phyloP scores from a whole-genome alignment of 73 alveolate genomes.

The Symbiodinium pilosum region DNA sequence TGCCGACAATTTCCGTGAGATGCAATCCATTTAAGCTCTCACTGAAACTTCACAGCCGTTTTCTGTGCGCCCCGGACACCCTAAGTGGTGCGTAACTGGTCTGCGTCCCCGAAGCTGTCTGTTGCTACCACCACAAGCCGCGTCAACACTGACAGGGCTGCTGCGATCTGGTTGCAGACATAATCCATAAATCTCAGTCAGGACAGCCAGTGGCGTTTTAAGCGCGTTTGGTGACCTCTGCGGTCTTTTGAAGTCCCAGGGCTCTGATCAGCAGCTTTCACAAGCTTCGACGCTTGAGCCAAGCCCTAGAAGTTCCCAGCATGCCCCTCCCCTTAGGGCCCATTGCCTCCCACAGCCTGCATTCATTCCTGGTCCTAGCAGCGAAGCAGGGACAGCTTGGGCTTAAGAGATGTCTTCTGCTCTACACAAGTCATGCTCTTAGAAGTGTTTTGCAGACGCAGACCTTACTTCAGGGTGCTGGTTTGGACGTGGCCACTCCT shows the following conservation, averaged over 20 bases:
- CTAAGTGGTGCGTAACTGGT: not conserved
- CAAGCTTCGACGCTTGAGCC: not conserved
- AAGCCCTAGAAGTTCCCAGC: not conserved
- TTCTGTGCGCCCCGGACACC: not conserved
- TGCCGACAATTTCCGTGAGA: not conserved
- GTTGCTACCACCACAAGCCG: not conserved
- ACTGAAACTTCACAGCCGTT: not conserved
- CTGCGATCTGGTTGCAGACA: not conserved
- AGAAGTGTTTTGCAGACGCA: not conserved
- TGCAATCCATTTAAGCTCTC: too few relatives aligned
- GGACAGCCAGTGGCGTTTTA: not conserved
- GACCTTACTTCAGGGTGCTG: not conserved
- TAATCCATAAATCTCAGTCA: not conserved
- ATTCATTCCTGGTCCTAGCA: not conserved
- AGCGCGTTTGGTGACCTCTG: not conserved
- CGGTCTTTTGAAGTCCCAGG: not conserved
- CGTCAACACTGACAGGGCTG: not conserved
- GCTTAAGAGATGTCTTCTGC: not conserved
- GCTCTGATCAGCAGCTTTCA: not conserved
- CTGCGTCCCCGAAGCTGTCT: not conserved
- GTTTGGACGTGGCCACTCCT: not conserved
- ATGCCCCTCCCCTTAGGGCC: not conserved
- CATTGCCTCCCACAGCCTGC: not conserved
- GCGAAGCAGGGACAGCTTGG: not conserved
- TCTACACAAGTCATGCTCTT: not conserved